These are phyloP conservation scores for Cerioporus squamosus DNA, from an alignment of 1,284 basidiomycete species.

Conservation along the genomic window DNA sequence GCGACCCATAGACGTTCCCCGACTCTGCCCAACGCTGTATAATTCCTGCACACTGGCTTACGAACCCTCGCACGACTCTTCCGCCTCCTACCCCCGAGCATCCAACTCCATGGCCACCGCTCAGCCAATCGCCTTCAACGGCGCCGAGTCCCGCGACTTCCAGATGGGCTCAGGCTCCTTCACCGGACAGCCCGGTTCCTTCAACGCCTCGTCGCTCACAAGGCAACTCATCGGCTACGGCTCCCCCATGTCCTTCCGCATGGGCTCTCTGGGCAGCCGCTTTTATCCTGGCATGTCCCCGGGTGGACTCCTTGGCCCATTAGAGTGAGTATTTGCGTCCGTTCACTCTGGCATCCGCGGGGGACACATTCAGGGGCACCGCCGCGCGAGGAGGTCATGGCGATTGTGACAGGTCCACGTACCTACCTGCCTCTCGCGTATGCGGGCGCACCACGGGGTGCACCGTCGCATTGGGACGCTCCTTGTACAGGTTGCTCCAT, in stretches of 20 bases:
- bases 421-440: too few species aligned
- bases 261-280: slow-evolving; percentile 58
- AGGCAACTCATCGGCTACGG: slow-evolving; percentile 65
- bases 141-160: slow-evolving; percentile 36
- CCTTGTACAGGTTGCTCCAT: too few species aligned
- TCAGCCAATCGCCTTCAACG: slow-evolving; percentile 55
- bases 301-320: slow-evolving; percentile 59
- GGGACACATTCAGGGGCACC: not conserved
- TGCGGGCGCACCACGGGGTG: too few species aligned
- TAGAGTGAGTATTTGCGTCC: slow-evolving; percentile 54
- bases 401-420: too few species aligned
- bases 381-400: not conserved
- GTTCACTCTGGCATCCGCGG: not conserved
- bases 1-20: slow-evolving; percentile 5
- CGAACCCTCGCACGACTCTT: slow-evolving; percentile 16
- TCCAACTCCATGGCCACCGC: slow-evolving; percentile 43
- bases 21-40: not conserved
- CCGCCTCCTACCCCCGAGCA: slow-evolving; percentile 1
- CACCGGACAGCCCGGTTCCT: slow-evolving; percentile 49
- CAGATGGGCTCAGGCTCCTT: slow-evolving; percentile 53
- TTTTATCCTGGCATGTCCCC: slow-evolving; percentile 66
- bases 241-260: slow-evolving; percentile 71
- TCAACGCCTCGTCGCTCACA: slow-evolving; percentile 67
- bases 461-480: too few species aligned
- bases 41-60: not conserved